These are phyloP conservation scores for Candida tropicalis DNA, from an alignment of 1,139 yeast genomes.

Conservation along the genomic window DNA sequence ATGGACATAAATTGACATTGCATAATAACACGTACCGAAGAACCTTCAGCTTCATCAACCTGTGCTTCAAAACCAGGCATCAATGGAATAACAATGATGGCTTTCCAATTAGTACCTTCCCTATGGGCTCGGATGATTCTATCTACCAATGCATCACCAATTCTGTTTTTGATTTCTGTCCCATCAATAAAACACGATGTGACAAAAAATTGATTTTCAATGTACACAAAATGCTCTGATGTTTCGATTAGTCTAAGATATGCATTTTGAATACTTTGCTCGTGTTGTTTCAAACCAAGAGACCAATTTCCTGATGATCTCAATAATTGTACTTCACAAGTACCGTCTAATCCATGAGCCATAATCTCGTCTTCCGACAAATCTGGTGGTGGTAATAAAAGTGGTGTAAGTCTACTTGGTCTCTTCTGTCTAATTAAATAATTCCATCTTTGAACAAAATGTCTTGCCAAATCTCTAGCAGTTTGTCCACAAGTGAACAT, in stretches of 20 bases:
- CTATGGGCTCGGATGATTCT: slow-evolving; percentile 86
- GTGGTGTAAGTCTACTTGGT: slow-evolving; percentile 91
- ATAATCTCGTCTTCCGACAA: slow-evolving; percentile 71
- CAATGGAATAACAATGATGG: slow-evolving; percentile 86
- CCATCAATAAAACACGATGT: slow-evolving; percentile 90
- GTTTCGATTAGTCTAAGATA: slow-evolving; percentile 88
- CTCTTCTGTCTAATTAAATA: slow-evolving; percentile 88
- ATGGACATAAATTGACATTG: slow-evolving; percentile 95
- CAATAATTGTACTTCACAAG: slow-evolving; percentile 88
- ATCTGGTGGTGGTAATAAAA: slow-evolving; percentile 91
- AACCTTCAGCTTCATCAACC: slow-evolving; percentile 92
- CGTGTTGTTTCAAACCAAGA: slow-evolving; percentile 79
- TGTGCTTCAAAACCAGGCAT: slow-evolving; percentile 98
- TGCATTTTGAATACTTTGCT: slow-evolving; percentile 90
- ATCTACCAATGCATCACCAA: slow-evolving; percentile 96
- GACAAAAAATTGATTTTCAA: slow-evolving; percentile 92
- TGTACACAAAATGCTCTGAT: slow-evolving; percentile 89
- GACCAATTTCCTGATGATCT: slow-evolving; percentile 96
- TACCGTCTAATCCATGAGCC: slow-evolving; percentile 68
- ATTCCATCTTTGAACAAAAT: slow-evolving; percentile 98
- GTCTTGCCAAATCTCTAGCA: slow-evolving; percentile 90
- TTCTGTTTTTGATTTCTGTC: slow-evolving; percentile 78
- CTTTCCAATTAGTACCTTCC: slow-evolving; percentile 82
- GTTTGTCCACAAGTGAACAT: slow-evolving; percentile 96
- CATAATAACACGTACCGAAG: slow-evolving; percentile 93